Percentiles rank a stretch among this genome's conserved stretches.
phyloP scores from a whole-genome alignment of 768 basidiomycete species.

The Crassisporium funariophilum region DNA sequence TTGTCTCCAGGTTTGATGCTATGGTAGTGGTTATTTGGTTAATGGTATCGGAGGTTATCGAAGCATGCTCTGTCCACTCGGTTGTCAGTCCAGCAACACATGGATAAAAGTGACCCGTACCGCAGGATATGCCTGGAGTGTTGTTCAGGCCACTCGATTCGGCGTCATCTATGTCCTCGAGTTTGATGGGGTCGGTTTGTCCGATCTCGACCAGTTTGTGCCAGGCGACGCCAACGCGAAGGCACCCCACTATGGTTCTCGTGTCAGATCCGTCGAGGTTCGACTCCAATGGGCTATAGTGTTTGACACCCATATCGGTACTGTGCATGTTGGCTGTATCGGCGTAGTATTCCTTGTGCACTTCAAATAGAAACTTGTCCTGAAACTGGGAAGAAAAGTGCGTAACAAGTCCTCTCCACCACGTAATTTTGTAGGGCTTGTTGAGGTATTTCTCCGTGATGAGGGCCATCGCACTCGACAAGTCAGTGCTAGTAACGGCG shows the following conservation, averaged over 20 bases:
- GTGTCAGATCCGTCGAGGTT: background rate
- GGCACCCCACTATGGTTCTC: background rate
- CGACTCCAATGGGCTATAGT: background rate
- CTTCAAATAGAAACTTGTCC: background rate
- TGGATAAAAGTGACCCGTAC: too few relatives aligned
- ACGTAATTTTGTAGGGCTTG: background rate
- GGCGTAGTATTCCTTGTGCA: background rate
- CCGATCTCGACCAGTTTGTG: background rate
- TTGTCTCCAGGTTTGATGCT: background rate
- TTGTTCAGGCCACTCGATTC: too few relatives aligned
- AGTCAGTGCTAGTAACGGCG: background rate
- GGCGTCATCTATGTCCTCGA: too few relatives aligned
- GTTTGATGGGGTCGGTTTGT: too few relatives aligned
- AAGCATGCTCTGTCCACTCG: background rate
- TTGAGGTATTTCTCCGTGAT: background rate
- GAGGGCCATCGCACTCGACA: background rate
- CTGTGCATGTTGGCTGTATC: slow-evolving; percentile 10
- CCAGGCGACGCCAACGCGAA: background rate
- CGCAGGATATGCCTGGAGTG: too few relatives aligned
- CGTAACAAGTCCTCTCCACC: slow-evolving; percentile 2
- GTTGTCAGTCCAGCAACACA: background rate
- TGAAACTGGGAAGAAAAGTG: background rate
- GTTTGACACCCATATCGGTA: background rate
- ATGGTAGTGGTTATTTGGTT: background rate
- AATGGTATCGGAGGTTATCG: background rate